Percentiles rank a stretch among this genome's conserved stretches.
These are phyloP conservation scores for Groenewaldozyma salmanticensis DNA, from an alignment of 805 yeast genomes.

Conservation along the genomic window DNA sequence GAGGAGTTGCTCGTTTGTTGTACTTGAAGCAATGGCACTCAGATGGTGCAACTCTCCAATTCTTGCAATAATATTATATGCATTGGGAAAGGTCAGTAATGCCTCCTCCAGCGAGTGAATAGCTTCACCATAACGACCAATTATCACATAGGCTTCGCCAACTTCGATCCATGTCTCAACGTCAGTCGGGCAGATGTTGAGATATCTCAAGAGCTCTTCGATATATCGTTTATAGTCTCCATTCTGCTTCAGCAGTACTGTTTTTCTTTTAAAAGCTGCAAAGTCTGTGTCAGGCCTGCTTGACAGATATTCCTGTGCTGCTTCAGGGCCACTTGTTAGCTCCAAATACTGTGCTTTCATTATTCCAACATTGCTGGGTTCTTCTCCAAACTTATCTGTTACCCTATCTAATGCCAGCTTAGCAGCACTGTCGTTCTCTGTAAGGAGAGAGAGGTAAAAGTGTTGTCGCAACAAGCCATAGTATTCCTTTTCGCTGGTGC, in stretches of 20 bases:
- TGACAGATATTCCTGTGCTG: slow-evolving; percentile 31
- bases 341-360: slow-evolving; percentile 49
- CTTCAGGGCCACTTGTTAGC: slow-evolving; percentile 36
- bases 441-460: slow-evolving; percentile 51
- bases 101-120: slow-evolving; percentile 63
- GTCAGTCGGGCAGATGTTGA: slow-evolving; percentile 66
- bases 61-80: slow-evolving; percentile 54
- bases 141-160: slow-evolving; percentile 47
- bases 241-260: slow-evolving; percentile 20
- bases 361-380: slow-evolving; percentile 46
- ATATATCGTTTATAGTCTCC: slow-evolving; percentile 37
- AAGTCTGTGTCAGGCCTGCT: slow-evolving; percentile 24
- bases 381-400: slow-evolving; percentile 53
- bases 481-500: slow-evolving; percentile 33
- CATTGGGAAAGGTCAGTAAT: slow-evolving; percentile 55
- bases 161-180: slow-evolving; percentile 70
- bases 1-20: slow-evolving; percentile 7
- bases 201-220: slow-evolving; percentile 40
- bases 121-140: slow-evolving; percentile 60
- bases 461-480: slow-evolving; percentile 60
- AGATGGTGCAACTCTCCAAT: slow-evolving; percentile 42
- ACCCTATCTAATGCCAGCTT: slow-evolving; percentile 52
- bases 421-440: slow-evolving; percentile 66
- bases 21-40: slow-evolving; percentile 8
- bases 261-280: slow-evolving; percentile 25